Conservation (phyloP, 306 rosid species). For the Pyrus betulifolia region DNA sequence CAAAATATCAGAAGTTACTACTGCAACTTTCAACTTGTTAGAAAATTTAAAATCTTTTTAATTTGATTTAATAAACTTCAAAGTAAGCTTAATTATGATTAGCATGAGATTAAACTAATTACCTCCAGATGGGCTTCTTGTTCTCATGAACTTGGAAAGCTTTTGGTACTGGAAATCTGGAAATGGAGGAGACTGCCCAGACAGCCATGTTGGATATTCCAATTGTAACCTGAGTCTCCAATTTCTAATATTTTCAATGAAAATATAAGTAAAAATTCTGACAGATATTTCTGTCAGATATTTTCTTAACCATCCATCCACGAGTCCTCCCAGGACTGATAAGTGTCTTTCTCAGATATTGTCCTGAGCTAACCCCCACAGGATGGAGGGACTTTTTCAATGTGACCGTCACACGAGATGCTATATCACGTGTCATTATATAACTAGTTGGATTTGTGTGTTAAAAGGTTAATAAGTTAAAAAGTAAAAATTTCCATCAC, state of each 20-base stretch:
- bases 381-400: too few species aligned
- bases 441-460: too few species aligned
- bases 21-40: neutral
- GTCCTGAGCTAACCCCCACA: too few species aligned
- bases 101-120: neutral
- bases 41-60: neutral
- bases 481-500: too few species aligned
- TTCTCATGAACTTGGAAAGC: slow-evolving; percentile 22
- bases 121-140: slow-evolving; percentile 41
- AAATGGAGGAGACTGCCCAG: slow-evolving; percentile 10
- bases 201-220: slow-evolving; percentile 26
- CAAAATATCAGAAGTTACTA: neutral
- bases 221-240: neutral
- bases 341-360: too few species aligned
- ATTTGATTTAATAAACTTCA: neutral
- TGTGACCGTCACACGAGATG: too few species aligned
- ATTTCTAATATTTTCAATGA: too few species aligned
- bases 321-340: too few species aligned
- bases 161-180: slow-evolving; percentile 23
- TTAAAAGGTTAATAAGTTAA: too few species aligned
- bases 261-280: too few species aligned
- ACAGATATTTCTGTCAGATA: neutral
- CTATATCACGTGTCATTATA: too few species aligned
- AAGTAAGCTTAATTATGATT: neutral
- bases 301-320: neutral